Conservation (phyloP, 2,329 filamentous ascomycete genomes). For the Clarireedia homoeocarpa region DNA sequence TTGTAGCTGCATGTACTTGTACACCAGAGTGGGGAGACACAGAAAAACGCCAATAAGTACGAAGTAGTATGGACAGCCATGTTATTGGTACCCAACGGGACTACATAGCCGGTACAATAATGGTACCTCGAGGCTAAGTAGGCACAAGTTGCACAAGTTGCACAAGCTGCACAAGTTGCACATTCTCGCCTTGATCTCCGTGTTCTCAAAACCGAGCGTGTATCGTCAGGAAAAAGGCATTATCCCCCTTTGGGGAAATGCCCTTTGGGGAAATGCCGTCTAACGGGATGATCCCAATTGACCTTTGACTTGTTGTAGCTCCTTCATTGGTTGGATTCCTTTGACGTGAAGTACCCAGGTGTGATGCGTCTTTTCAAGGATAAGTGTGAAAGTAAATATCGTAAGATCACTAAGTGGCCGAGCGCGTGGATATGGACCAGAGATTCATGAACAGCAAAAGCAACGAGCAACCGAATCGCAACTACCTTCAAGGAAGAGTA, state of each 20-base stretch:
- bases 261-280: no score
- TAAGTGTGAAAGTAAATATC: background rate
- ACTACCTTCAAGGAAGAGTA: background rate
- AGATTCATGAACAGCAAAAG: background rate
- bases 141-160: background rate
- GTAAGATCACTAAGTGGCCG: background rate
- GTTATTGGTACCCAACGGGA: background rate
- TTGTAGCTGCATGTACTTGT: no score
- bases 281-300: no score
- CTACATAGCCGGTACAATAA: background rate
- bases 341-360: background rate
- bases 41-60: background rate
- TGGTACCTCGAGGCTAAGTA: background rate
- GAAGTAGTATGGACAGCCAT: background rate
- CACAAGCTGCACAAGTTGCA: background rate
- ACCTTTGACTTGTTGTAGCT: no score
- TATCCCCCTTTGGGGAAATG: no score
- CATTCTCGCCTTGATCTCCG: no score
- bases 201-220: no score
- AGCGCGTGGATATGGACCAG: background rate
- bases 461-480: background rate
- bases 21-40: no score
- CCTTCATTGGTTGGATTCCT: no score
- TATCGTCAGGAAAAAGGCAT: no score
- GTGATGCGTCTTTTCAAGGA: background rate